Percentiles rank a stretch among this genome's conserved stretches.
phyloP scores from a whole-genome alignment of 805 yeast genomes.

The Hanseniaspora singularis region DNA sequence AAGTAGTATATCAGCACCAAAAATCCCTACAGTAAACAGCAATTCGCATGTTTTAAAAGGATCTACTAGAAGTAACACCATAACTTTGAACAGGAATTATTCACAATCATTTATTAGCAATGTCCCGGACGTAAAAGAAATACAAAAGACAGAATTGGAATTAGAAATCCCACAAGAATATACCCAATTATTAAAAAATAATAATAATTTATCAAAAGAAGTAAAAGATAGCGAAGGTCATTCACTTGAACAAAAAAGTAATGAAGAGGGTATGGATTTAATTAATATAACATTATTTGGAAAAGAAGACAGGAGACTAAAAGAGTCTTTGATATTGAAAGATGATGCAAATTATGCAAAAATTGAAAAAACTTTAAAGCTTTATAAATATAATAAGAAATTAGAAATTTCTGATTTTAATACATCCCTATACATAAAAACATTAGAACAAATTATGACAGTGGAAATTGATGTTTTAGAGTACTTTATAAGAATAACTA shows the following conservation, averaged over 20 bases:
- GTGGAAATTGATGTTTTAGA: constrained; percentile 1
- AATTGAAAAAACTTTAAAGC: neutral
- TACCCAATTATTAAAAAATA: too few relatives aligned
- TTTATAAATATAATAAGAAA: neutral
- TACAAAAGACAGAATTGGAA: too few relatives aligned
- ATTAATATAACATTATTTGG: constrained; percentile 11
- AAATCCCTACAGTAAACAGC: too few relatives aligned
- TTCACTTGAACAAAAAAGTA: neutral
- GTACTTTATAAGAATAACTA: neutral
- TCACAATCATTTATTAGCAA: too few relatives aligned
- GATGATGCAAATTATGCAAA: constrained; percentile 1
- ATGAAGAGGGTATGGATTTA: neutral
- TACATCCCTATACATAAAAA: neutral
- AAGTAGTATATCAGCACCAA: constrained; percentile 4
- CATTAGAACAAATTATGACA: neutral
- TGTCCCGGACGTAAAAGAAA: too few relatives aligned
- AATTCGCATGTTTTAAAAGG: too few relatives aligned
- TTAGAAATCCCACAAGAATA: too few relatives aligned
- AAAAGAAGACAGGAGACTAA: constrained; percentile 13
- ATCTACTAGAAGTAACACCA: neutral
- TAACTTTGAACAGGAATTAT: neutral
- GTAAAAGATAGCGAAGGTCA: too few relatives aligned
- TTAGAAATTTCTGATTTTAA: constrained; percentile 2
- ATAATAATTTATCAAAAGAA: too few relatives aligned
- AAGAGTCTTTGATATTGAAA: constrained; percentile 6